Conservation (phyloP, 1,139 yeast genomes). For the Tardiomyces digboiensis region DNA sequence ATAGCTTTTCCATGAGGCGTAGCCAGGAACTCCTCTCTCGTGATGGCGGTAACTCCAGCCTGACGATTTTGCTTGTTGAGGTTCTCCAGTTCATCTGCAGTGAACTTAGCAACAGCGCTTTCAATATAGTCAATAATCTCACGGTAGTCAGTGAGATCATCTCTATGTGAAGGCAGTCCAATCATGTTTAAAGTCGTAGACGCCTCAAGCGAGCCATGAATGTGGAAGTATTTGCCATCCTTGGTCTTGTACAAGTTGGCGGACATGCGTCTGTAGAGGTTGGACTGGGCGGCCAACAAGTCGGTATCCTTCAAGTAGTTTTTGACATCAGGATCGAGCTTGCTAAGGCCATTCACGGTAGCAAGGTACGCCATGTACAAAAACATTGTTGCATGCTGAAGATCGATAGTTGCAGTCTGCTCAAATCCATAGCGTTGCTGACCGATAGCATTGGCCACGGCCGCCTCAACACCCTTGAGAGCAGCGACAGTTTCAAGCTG, state of each 20-base stretch:
- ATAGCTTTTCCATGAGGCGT: constrained; percentile 26
- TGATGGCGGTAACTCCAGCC: constrained; percentile 27
- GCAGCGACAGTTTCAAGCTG: constrained; percentile 27
- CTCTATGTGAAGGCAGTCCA: constrained; percentile 24
- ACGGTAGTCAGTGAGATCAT: constrained; percentile 20
- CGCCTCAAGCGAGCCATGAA: constrained; percentile 30
- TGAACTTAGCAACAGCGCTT: constrained; percentile 18
- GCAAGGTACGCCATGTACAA: constrained; percentile 26
- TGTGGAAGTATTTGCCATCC: constrained; percentile 25
- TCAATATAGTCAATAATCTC: constrained; percentile 22
- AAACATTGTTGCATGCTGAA: constrained; percentile 25
- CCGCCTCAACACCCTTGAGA: constrained; percentile 24
- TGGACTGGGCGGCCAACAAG: constrained; percentile 24
- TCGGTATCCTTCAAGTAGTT: constrained; percentile 22
- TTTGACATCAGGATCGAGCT: constrained; percentile 19
- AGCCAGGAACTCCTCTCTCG: constrained; percentile 21
- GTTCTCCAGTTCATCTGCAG: constrained; percentile 20
- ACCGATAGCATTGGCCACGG: constrained; percentile 21
- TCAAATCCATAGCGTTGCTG: constrained; percentile 18
- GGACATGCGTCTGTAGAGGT: constrained; percentile 26
- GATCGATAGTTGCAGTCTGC: constrained; percentile 15
- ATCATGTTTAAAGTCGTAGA: constrained; percentile 27
- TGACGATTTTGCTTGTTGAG: constrained; percentile 17
- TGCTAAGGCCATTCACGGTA: constrained; percentile 24
- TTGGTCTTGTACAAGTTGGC: constrained; percentile 29